These are phyloP conservation scores for Phytopythium cucurbitacearum DNA, from an alignment of 352 stramenopile genomes.

Conservation along the genomic window DNA sequence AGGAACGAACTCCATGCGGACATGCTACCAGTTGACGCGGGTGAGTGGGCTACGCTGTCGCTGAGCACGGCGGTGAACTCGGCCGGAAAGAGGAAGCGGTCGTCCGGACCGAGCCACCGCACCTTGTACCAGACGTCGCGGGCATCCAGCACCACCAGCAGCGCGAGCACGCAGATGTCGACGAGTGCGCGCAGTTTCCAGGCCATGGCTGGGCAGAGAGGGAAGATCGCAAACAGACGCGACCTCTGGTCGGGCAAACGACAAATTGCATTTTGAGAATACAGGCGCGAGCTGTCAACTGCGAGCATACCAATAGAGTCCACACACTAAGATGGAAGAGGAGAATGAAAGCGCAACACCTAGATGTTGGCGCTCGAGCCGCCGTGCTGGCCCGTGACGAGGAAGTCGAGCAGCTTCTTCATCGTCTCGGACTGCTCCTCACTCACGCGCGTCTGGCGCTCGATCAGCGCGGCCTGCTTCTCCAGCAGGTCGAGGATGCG, in stretches of 20 bases:
- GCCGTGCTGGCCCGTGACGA: conserved; percentile 6
- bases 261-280: no score
- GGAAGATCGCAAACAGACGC: neutral
- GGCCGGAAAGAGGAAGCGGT: conserved; percentile 36
- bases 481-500: conserved; percentile 32
- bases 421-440: conserved; percentile 31
- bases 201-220: conserved; percentile 10
- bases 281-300: no score
- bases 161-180: conserved; percentile 22
- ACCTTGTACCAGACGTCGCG: conserved; percentile 57
- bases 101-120: conserved; percentile 40
- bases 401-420: conserved; percentile 21
- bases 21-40: conserved; percentile 4
- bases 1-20: conserved; percentile 44
- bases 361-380: conserved; percentile 2
- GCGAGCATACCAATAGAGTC: no score
- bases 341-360: neutral
- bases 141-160: conserved; percentile 31
- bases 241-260: no score
- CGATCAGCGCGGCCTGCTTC: conserved; percentile 27
- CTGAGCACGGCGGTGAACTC: conserved; percentile 4
- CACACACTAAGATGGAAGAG: no score
- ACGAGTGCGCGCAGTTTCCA: conserved; percentile 22
- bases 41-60: conserved; percentile 8
- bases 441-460: conserved; percentile 29